Conservation (phyloP, 108 stramenopile genomes). For the Pseudonitzschia pungens region DNA sequence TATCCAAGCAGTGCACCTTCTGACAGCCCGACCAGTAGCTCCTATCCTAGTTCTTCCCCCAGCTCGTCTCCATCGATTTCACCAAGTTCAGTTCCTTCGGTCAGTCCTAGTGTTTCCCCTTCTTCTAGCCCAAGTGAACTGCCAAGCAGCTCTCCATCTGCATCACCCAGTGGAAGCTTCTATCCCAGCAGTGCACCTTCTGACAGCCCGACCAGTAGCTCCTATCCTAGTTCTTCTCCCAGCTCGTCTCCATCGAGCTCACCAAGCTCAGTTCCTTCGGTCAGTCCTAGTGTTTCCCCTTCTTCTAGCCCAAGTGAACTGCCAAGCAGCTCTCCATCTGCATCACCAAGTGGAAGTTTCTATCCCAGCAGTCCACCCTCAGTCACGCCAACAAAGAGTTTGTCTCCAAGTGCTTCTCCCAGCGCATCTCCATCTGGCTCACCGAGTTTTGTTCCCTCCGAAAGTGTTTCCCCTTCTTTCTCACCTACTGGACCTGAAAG, state of each 20-base stretch:
- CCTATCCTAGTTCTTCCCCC: not conserved
- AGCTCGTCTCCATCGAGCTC: not conserved
- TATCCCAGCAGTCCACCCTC: not conserved
- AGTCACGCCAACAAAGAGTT: not conserved
- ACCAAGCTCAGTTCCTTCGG: not conserved
- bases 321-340: too few relatives aligned
- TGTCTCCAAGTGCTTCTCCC: not conserved
- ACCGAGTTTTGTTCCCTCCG: not conserved
- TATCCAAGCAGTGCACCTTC: constrained; percentile 11
- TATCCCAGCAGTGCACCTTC: constrained; percentile 25
- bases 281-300: not conserved
- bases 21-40: not conserved
- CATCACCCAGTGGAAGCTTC: not conserved
- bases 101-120: not conserved
- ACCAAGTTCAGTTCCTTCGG: constrained; percentile 2
- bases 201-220: not conserved
- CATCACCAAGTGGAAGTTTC: not conserved
- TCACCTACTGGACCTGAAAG: constrained; percentile 1
- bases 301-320: too few relatives aligned
- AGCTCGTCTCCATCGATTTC: constrained; percentile 4
- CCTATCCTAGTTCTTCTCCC: constrained; percentile 2
- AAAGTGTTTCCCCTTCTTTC: constrained; percentile 1
- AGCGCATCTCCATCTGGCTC: not conserved
- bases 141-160: not conserved
- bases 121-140: too few relatives aligned